Percentiles rank a stretch among this genome's conserved stretches.
Evolutionary conservation across 768 basidiomycete genomes (phyloP).

Genomic region (Rubroboletus pulcherrimus): DNA sequence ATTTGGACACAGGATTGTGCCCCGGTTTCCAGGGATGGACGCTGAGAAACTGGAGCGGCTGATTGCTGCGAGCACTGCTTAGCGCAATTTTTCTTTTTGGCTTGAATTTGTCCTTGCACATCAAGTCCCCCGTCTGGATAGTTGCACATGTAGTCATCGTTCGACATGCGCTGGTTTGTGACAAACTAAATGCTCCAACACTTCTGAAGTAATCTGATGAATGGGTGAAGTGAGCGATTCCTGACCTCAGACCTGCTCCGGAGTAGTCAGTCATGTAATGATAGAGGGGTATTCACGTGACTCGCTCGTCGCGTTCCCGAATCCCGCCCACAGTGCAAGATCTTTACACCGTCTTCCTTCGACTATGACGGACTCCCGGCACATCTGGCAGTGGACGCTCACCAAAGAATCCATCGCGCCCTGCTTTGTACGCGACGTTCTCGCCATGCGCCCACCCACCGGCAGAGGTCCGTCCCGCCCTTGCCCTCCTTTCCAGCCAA

Average conservation of each 20-base stretch:
- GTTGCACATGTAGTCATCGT: too few species aligned
- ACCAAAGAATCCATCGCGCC: conserved; percentile 51
- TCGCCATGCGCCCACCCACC: conserved; percentile 40
- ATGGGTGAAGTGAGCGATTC: neutral
- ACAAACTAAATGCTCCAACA: too few species aligned
- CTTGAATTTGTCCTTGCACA: too few species aligned
- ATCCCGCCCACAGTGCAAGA: too few species aligned
- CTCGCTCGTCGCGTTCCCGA: too few species aligned
- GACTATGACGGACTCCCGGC: conserved; percentile 8
- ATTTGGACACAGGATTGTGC: conserved; percentile 4
- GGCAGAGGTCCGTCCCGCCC: conserved; percentile 26
- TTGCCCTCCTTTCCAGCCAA: neutral
- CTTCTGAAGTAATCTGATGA: too few species aligned
- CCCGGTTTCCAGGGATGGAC: conserved; percentile 3
- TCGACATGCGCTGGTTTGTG: too few species aligned
- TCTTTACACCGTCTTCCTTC: neutral
- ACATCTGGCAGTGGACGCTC: conserved; percentile 51
- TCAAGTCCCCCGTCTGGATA: too few species aligned
- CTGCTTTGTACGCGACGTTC: conserved; percentile 53
- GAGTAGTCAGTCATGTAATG: too few species aligned
- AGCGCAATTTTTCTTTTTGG: too few species aligned
- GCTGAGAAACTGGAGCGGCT: neutral
- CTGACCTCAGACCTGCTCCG: too few species aligned
- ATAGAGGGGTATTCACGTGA: too few species aligned
- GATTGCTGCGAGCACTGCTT: neutral